phyloP scores from a whole-genome alignment of 2,329 filamentous ascomycete species.

The Waltergamsia citrina region DNA sequence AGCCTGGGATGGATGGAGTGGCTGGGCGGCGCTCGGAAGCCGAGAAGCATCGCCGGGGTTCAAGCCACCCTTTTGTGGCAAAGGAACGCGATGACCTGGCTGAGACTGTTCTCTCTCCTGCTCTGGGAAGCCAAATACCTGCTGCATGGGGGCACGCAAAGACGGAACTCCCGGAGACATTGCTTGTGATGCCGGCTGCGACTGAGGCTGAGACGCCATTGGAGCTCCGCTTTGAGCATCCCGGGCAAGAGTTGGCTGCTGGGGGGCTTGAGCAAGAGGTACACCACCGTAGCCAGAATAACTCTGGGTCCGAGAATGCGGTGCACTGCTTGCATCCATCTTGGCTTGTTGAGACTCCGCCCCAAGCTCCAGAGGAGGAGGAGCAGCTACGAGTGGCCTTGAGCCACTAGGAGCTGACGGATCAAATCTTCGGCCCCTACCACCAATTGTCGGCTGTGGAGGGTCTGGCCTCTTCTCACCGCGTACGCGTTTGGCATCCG shows the following conservation, averaged over 20 bases:
- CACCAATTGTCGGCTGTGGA: slow-evolving; percentile 39
- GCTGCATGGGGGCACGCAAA: slow-evolving; percentile 30
- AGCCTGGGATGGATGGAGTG: slow-evolving; percentile 19
- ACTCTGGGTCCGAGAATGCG: slow-evolving; percentile 23
- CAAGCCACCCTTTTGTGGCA: slow-evolving; percentile 27
- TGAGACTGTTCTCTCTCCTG: slow-evolving; percentile 27
- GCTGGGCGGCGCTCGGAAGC: slow-evolving; percentile 22
- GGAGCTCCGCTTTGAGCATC: slow-evolving; percentile 1
- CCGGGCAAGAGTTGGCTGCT: slow-evolving; percentile 10
- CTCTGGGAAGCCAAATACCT: slow-evolving; percentile 34
- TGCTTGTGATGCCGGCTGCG: slow-evolving; percentile 16
- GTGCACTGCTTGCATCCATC: slow-evolving; percentile 24
- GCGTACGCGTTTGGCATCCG: slow-evolving; percentile 43
- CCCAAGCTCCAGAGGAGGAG: slow-evolving; percentile 29
- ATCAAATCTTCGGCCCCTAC: slow-evolving; percentile 41
- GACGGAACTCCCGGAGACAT: slow-evolving; percentile 12
- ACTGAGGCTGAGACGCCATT: slow-evolving; percentile 7
- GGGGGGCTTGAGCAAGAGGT: slow-evolving; percentile 33
- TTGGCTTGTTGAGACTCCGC: slow-evolving; percentile 36
- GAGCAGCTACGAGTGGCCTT: slow-evolving; percentile 37
- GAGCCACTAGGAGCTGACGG: slow-evolving; percentile 20
- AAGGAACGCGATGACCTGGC: slow-evolving; percentile 26
- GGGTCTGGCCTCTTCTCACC: slow-evolving; percentile 52
- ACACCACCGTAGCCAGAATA: slow-evolving; percentile 34
- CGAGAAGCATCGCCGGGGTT: slow-evolving; percentile 17